These are phyloP conservation scores for Alloascoidea hylecoeti DNA, from an alignment of 805 yeast genomes.

Conservation along the genomic window DNA sequence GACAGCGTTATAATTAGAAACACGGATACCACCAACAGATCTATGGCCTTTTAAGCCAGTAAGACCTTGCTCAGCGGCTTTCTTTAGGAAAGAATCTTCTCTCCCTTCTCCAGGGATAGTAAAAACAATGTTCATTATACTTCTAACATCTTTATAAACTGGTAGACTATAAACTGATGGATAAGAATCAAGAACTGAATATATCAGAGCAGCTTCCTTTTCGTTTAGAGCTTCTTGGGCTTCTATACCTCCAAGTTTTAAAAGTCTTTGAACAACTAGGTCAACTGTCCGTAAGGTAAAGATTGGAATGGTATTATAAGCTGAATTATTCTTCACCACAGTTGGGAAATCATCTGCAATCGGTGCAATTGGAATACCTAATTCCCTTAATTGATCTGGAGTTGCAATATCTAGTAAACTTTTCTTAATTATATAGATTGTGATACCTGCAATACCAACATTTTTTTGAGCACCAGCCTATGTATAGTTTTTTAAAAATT, in stretches of 20 bases:
- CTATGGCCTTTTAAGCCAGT: constrained; percentile 90
- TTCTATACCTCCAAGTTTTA: constrained; percentile 59
- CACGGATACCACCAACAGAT: constrained; percentile 94
- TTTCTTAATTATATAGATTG: constrained; percentile 83
- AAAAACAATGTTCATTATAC: constrained; percentile 90
- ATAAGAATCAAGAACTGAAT: constrained; percentile 47
- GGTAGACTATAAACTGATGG: constrained; percentile 55
- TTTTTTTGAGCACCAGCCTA: constrained; percentile 98
- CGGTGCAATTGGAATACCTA: constrained; percentile 71
- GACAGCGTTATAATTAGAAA: constrained; percentile 86
- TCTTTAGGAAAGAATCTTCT: constrained; percentile 57
- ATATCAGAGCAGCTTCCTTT: constrained; percentile 49
- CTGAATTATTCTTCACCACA: constrained; percentile 77
- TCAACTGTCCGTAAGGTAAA: constrained; percentile 81
- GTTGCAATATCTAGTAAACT: constrained; percentile 53
- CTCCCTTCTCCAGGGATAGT: constrained; percentile 46
- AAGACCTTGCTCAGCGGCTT: constrained; percentile 44
- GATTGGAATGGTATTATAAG: constrained; percentile 92
- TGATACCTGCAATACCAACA: constrained; percentile 92
- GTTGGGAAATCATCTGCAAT: constrained; percentile 81
- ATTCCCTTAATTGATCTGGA: constrained; percentile 40
- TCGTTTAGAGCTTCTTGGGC: constrained; percentile 43
- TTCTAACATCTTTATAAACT: constrained; percentile 51
- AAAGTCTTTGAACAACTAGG: constrained; percentile 52
- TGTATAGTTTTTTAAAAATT: neutral